These are phyloP conservation scores for Paecilomyces formosus DNA, from an alignment of 2,329 filamentous ascomycete genomes.

Conservation along the genomic window DNA sequence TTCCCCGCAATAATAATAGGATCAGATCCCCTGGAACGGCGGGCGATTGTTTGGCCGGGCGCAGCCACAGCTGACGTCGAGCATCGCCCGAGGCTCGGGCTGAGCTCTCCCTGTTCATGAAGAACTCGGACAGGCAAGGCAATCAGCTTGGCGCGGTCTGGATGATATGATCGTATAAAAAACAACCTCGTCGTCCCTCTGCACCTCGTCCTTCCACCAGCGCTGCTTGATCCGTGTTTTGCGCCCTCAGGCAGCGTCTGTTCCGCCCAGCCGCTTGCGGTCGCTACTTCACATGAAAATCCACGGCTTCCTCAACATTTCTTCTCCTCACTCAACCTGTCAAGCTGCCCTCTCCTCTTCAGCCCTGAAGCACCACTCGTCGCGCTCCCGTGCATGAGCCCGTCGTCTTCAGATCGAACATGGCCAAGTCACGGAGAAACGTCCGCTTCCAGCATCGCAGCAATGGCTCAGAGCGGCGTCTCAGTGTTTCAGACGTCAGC, in stretches of 20 bases:
- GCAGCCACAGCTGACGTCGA: neutral
- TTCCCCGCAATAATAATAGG: neutral
- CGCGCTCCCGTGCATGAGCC: slow-evolving; percentile 1
- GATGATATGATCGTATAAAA: neutral
- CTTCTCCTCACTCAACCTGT: slow-evolving; percentile 5
- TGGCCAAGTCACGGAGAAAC: slow-evolving; percentile 50
- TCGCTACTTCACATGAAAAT: slow-evolving; percentile 24
- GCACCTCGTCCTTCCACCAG: neutral
- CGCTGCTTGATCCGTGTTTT: neutral
- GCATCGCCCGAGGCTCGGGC: neutral
- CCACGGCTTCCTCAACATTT: slow-evolving; percentile 5
- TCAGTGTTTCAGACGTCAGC: slow-evolving; percentile 49
- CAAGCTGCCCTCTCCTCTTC: neutral
- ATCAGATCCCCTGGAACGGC: neutral
- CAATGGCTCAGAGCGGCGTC: slow-evolving; percentile 42
- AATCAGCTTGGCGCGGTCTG: neutral
- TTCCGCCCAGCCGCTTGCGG: slow-evolving; percentile 18
- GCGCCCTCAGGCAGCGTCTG: neutral
- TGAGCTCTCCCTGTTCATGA: neutral
- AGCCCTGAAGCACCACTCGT: neutral
- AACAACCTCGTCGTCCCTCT: neutral
- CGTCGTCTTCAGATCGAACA: slow-evolving; percentile 16
- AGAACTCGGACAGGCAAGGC: neutral
- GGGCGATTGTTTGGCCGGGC: neutral
- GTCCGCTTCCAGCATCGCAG: slow-evolving; percentile 52